Conservation (phyloP, 2,329 filamentous ascomycete species). For the Metarhizium brunneum region DNA sequence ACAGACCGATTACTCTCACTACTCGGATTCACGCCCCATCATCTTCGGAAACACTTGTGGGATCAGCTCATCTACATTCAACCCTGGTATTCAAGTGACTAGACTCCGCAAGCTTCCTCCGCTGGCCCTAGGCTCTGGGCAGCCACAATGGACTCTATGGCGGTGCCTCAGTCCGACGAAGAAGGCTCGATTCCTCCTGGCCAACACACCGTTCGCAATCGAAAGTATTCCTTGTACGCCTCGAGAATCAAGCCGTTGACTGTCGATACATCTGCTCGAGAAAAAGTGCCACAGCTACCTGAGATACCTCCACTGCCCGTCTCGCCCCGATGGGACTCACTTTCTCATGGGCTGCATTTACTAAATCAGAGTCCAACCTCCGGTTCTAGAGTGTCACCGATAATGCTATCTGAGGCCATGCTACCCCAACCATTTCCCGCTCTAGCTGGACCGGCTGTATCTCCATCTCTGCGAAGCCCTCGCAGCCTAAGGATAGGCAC, state of each 20-base stretch:
- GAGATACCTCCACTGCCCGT: conserved; percentile 26
- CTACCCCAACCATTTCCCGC: background rate
- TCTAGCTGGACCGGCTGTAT: background rate
- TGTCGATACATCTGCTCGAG: conserved; percentile 1
- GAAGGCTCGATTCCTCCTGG: conserved; percentile 4
- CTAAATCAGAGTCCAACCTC: conserved; percentile 8
- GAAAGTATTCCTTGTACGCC: conserved; percentile 14
- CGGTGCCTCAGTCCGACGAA: conserved; percentile 9
- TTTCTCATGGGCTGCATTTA: conserved; percentile 19
- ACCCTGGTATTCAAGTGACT: background rate
- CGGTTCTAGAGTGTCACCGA: background rate
- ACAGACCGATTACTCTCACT: background rate
- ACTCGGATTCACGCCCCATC: background rate
- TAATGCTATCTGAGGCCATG: background rate
- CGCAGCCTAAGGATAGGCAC: background rate
- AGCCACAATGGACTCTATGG: conserved; percentile 13
- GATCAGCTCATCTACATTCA: background rate
- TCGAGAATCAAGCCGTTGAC: conserved; percentile 12
- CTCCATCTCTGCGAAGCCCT: conserved; percentile 11
- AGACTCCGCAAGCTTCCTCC: background rate
- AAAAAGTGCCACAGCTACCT: conserved; percentile 10
- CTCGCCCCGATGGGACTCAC: conserved; percentile 37
- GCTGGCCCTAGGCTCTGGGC: conserved; percentile 12
- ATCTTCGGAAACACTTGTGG: background rate
- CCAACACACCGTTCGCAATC: conserved; percentile 9